Base-by-base conservation (phyloP, 352 stramenopile genomes). In the Phytophthora pseudosyringae region DNA sequence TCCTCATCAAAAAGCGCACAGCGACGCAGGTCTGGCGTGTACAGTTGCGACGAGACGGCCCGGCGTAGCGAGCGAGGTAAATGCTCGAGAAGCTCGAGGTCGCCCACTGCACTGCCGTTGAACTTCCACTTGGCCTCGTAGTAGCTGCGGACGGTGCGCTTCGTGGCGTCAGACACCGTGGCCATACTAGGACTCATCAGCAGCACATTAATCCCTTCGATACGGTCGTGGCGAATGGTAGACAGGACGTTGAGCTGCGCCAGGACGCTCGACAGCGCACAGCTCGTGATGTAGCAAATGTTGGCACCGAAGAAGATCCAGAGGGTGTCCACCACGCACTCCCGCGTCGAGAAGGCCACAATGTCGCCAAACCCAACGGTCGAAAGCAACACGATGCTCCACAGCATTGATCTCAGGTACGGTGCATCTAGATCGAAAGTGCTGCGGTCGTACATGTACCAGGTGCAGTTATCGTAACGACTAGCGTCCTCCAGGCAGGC, bases 221-320 rank as follows among this genome's bases (percentile, higher is more conserved):
- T 68, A 8, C 76, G 79, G 29, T 89, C 80, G 41, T 76, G 59
- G 0, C 66, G 77, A 25, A 90, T 81, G 1, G 75, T 67, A 10
- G 36, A 29, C 7, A 89, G 29, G 10, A 89, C 84, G 26, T 67
- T 78, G 31, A 87, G 57, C 52, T 92, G 83, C 1, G 75, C 64
- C 1, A 84, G n/a, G 9, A 82, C 77, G 32, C 83, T 92, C 3
- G 83, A 81, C 5, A 92, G 43, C 7, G 81, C 75, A 29, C 73
- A 83, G 18, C 75, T 77, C 11, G 79, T 89, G 40, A 84, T 88
- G 61, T 92, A 92, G 70, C 81, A 90, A 50, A 92, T 84, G 48
- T 88, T 88, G 33, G 83, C 81, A 12, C 81, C 68, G n/a, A 88
- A 53, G 52, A 88, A 90, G 36, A 92, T 92, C 83, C 83, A 92